Conservation (phyloP, 441 rosid genomes). For the Euphorbia celastroides region DNA sequence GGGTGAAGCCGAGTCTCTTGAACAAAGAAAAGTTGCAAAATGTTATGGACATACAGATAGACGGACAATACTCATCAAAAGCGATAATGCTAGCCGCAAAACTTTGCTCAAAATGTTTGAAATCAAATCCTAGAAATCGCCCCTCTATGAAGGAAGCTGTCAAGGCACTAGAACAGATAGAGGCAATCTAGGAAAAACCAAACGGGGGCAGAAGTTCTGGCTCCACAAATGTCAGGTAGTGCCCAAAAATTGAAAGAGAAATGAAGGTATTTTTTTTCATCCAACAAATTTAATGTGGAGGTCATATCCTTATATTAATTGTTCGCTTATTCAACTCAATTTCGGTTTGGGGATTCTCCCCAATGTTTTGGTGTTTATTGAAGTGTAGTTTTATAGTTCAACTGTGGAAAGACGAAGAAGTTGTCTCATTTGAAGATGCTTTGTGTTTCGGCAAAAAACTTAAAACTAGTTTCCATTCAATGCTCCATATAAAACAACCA, state of each 20-base stretch:
- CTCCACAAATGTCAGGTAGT: conserved; percentile 8
- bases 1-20: conserved; percentile 54
- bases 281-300: background rate
- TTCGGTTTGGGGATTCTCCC: background rate
- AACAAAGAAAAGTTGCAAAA: conserved; percentile 49
- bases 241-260: background rate
- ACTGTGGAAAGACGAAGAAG: background rate
- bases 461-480: background rate
- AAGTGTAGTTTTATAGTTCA: background rate
- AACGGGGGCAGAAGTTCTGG: conserved; percentile 16
- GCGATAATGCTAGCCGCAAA: conserved; percentile 52
- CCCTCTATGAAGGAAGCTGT: conserved; percentile 81
- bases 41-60: conserved; percentile 56
- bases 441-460: background rate
- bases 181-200: conserved; percentile 31
- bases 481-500: background rate
- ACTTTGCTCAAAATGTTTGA: conserved; percentile 61
- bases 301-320: too few relatives aligned
- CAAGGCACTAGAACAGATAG: conserved; percentile 39
- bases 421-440: background rate
- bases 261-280: too few relatives aligned
- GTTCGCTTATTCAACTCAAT: too few relatives aligned
- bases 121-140: conserved; percentile 50
- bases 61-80: conserved; percentile 68
- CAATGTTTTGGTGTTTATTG: background rate